Evolutionary conservation across 176 grass and related monocot species (phyloP).

Genomic region (Eleusine coracana): DNA sequence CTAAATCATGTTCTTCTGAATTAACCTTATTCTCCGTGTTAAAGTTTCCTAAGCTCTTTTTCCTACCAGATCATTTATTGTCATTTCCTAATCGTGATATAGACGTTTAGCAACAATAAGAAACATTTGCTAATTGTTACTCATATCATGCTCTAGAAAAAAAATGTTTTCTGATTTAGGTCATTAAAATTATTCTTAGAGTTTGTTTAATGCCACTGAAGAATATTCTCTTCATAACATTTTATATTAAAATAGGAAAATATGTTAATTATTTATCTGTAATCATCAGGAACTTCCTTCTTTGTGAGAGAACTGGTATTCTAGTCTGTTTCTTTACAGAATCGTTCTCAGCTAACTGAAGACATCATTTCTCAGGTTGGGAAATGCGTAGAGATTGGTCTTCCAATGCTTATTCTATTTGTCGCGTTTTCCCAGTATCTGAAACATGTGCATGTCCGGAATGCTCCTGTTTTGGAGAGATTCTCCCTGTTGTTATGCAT

Average conservation of each 20-base stretch:
- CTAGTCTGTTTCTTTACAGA: neutral
- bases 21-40: neutral
- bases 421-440: constrained; percentile 84
- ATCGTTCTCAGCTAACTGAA: constrained; percentile 26
- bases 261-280: constrained; percentile 4
- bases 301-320: constrained; percentile 16
- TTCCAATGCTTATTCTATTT: constrained; percentile 92
- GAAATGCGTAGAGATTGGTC: constrained; percentile 89
- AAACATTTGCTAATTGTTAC: neutral
- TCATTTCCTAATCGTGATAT: neutral
- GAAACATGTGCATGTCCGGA: constrained; percentile 63
- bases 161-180: neutral
- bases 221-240: neutral
- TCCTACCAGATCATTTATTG: neutral
- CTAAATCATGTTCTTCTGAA: neutral
- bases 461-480: constrained; percentile 80
- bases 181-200: neutral
- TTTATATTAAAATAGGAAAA: neutral
- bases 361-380: constrained; percentile 58
- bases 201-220: neutral
- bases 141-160: neutral
- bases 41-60: neutral
- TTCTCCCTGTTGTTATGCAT: constrained; percentile 81
- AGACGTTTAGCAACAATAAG: neutral
- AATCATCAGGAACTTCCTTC: neutral